Evolutionary conservation across 306 rosid species (phyloP).

Genomic region (Prunus salicina): DNA sequence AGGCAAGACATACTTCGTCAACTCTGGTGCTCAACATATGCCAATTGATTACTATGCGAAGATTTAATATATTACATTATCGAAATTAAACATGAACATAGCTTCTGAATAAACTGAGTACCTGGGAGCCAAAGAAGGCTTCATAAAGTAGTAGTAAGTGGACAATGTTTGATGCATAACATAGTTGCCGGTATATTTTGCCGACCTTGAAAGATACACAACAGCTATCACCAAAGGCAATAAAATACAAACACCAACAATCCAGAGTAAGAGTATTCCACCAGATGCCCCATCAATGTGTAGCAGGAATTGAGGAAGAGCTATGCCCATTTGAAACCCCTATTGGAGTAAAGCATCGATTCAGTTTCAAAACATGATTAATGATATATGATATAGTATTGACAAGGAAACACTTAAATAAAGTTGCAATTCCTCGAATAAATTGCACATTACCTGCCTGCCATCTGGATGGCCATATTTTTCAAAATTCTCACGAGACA

Average conservation of each 20-base stretch:
- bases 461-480: slow-evolving; percentile 99
- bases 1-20: background rate
- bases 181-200: slow-evolving; percentile 92
- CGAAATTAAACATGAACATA: background rate
- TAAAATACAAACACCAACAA: slow-evolving; percentile 93
- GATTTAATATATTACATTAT: background rate
- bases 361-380: slow-evolving; percentile 13
- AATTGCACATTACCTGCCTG: slow-evolving; percentile 61
- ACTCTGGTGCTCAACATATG: background rate
- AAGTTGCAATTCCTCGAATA: slow-evolving; percentile 3
- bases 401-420: slow-evolving; percentile 9
- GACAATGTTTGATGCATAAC: slow-evolving; percentile 97
- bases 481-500: slow-evolving; percentile 87
- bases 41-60: slow-evolving; percentile 12
- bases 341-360: slow-evolving; percentile 35
- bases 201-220: slow-evolving; percentile 88
- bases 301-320: slow-evolving; percentile 91
- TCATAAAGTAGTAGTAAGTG: slow-evolving; percentile 83
- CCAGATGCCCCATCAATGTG: slow-evolving; percentile 88
- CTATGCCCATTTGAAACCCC: slow-evolving; percentile 99
- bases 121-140: slow-evolving; percentile 98
- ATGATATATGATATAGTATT: background rate
- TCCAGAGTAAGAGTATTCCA: slow-evolving; percentile 93
- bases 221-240: slow-evolving; percentile 96
- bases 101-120: slow-evolving; percentile 15